Conservation (phyloP, 108 stramenopile genomes). For the Pelagomonas calceolata region DNA sequence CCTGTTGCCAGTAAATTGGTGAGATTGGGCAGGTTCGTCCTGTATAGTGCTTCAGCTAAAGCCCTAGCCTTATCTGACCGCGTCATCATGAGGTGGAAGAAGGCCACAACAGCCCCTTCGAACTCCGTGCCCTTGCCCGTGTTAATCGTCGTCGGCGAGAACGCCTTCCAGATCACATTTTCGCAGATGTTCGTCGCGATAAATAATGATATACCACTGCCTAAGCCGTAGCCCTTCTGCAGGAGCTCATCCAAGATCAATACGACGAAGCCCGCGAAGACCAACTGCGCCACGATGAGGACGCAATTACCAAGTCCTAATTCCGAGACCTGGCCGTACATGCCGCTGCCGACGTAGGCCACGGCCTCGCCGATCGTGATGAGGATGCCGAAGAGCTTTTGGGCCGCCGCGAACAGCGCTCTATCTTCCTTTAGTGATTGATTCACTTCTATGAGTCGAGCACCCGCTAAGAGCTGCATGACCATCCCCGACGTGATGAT, state of each 20-base stretch:
- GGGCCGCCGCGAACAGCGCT: slow-evolving; percentile 89
- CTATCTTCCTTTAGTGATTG: slow-evolving; percentile 97
- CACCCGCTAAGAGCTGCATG: slow-evolving; percentile 88
- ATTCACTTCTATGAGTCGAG: slow-evolving; percentile 95
- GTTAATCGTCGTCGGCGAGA: slow-evolving; percentile 98
- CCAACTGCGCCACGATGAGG: slow-evolving; percentile 93
- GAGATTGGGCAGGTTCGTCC: slow-evolving; percentile 94
- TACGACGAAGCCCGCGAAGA: slow-evolving; percentile 93
- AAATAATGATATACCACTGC: slow-evolving; percentile 92
- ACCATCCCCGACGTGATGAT: slow-evolving; percentile 87
- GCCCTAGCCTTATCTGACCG: slow-evolving; percentile 86
- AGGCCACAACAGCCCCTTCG: slow-evolving; percentile 95
- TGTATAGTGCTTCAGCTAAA: slow-evolving; percentile 84
- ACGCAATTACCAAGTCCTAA: slow-evolving; percentile 94
- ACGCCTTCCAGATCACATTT: slow-evolving; percentile 97
- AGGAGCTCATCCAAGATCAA: slow-evolving; percentile 96
- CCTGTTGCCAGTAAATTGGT: slow-evolving; percentile 92
- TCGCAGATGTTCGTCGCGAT: slow-evolving; percentile 99
- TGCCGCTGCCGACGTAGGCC: slow-evolving; percentile 94
- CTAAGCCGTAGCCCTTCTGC: slow-evolving; percentile 98
- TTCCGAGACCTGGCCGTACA: slow-evolving; percentile 90
- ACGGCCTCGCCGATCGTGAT: slow-evolving; percentile 98
- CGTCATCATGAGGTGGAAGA: slow-evolving; percentile 92
- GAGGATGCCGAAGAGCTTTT: slow-evolving; percentile 97
- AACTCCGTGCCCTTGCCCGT: slow-evolving; percentile 98